Base-by-base conservation (phyloP, 23 red algal genomes). In the Gracilaria gracilis region DNA sequence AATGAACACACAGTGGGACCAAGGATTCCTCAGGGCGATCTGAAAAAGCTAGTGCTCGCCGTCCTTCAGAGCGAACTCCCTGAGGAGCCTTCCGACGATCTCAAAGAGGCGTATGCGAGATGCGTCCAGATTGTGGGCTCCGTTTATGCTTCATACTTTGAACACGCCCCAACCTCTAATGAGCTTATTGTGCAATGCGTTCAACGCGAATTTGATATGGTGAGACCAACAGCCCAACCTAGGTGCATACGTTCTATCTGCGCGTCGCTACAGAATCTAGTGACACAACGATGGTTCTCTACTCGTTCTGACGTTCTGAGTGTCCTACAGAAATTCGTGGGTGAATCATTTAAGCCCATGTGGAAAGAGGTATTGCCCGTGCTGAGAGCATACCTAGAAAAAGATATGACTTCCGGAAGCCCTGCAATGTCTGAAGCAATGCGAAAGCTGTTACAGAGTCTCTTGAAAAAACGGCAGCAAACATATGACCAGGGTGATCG, bases 281-380 rank as follows among this genome's bases (percentile, higher is more conserved):
- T 84, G 1, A 46, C 17, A 14, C 78, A 84, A 29, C 27, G 36
- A 9, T 83, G 76, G 89, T 83, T 84, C 31, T 25, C 55, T 15
- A 47, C 48, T 38, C 46, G 80, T 15, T 47, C 89, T 34, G 79
- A 92, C n/a, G 54, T 92, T 57, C 61, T 92, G 78, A 17, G n/a
- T 1, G 34, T 75, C 59, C 48, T 92, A 20, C 42, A 92, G 23
- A 23, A 14, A 2, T 83, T 92, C 35, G 12, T 83, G 25, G 46
- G 48, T 17, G 36, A 47, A 19, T 19, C 66, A 28, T 92, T 71
- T 38, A 61, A 48, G 29, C 25, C 65, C 13, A 61, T 72, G 28
- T 92, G 89, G 89, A 14, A 12, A 3, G 80, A 92, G 24, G 79
- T 84, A 19, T 67, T 92, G 19, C 79, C 89, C 29, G 65, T 84